Evolutionary conservation across 345 rosid genomes (phyloP).

Genomic region (Lumnitzera littorea): DNA sequence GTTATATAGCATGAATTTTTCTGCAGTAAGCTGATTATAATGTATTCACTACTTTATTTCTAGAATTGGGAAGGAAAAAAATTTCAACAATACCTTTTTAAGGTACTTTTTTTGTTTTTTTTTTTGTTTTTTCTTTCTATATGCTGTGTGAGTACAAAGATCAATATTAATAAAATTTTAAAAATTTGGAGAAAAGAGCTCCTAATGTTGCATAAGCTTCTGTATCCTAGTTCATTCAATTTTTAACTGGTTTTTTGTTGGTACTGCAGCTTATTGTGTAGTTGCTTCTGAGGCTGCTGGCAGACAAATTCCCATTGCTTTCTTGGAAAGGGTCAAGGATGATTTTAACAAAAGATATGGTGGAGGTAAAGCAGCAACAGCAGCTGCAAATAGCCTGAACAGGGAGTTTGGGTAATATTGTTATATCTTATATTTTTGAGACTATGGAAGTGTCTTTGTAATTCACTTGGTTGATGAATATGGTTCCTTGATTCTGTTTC

Average conservation of each 20-base stretch:
- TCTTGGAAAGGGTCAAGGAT: constrained; percentile 81
- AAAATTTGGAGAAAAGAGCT: too few species aligned
- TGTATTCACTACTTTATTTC: too few species aligned
- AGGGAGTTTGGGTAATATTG: constrained; percentile 61
- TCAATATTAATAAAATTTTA: too few species aligned
- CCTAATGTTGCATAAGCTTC: too few species aligned
- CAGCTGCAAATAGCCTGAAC: constrained; percentile 63
- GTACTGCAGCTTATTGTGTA: constrained; percentile 76
- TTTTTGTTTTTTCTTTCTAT: too few species aligned
- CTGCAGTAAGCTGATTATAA: too few species aligned
- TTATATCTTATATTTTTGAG: neutral
- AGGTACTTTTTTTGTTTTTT: too few species aligned
- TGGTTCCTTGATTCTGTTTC: constrained; percentile 10
- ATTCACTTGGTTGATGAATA: neutral
- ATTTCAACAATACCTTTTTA: too few species aligned
- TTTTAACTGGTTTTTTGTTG: constrained; percentile 6
- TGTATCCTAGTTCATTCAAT: too few species aligned
- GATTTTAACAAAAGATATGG: constrained; percentile 84
- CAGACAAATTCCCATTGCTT: constrained; percentile 84
- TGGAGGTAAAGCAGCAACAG: constrained; percentile 85
- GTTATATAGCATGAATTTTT: too few species aligned
- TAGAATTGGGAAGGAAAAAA: too few species aligned
- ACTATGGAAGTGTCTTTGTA: neutral
- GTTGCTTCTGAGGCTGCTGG: constrained; percentile 92
- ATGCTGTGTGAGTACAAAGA: too few species aligned